These are phyloP conservation scores for Lyophyllum shimeji DNA, from an alignment of 768 basidiomycete species.

Conservation along the genomic window DNA sequence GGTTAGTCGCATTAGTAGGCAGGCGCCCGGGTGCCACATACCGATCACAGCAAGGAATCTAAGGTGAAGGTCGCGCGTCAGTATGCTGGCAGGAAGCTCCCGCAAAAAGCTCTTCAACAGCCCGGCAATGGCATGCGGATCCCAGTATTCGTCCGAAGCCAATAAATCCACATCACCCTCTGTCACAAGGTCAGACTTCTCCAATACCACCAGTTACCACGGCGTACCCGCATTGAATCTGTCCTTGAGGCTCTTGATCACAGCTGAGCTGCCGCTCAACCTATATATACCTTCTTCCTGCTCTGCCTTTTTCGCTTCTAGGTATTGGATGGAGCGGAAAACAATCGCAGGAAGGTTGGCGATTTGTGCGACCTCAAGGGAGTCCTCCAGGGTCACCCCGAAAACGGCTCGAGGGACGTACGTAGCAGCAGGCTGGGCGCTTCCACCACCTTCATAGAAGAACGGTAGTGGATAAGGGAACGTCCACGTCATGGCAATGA, in stretches of 20 bases:
- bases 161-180: constrained; percentile 97
- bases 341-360: constrained; percentile 92
- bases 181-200: constrained; percentile 28
- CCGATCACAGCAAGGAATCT: constrained; percentile 92
- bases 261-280: constrained; percentile 90
- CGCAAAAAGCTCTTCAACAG: constrained; percentile 91
- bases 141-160: constrained; percentile 89
- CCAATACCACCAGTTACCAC: constrained; percentile 5
- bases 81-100: constrained; percentile 88
- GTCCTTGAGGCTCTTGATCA: constrained; percentile 92
- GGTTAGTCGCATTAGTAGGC: background rate
- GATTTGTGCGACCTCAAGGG: constrained; percentile 85
- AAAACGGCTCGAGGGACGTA: constrained; percentile 76
- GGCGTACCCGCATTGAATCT: constrained; percentile 84
- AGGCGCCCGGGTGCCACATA: constrained; percentile 38
- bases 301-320: constrained; percentile 92
- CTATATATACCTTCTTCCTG: constrained; percentile 98
- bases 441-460: constrained; percentile 30
- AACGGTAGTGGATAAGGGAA: constrained; percentile 15
- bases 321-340: constrained; percentile 93
- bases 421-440: constrained; percentile 33
- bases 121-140: constrained; percentile 96
- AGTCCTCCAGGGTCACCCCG: constrained; percentile 83
- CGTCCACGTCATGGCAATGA: constrained; percentile 6
- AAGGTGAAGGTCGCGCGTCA: constrained; percentile 90